A percentile compares a stretch with the other conserved stretches of the same genome.
Evolutionary conservation across 2,329 filamentous ascomycete genomes (phyloP).

Genomic region (Alternaria postmessia): DNA sequence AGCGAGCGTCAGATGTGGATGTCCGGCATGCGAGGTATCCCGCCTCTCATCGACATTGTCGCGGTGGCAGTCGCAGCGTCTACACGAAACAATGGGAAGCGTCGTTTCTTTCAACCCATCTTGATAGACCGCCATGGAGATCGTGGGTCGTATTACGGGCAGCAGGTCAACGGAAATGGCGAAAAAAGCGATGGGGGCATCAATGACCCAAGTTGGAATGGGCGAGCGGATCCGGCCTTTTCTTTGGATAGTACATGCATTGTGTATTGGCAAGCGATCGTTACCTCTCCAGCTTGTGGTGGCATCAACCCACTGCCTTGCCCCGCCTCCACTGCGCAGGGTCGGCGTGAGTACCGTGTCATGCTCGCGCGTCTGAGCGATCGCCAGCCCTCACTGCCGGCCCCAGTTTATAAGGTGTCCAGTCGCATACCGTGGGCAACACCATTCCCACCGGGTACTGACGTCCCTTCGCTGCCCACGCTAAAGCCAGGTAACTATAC

Average conservation of each 20-base stretch:
- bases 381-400: conserved; percentile 36
- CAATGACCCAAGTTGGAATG: conserved; percentile 61
- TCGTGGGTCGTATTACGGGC: conserved; percentile 56
- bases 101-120: conserved; percentile 58
- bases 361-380: conserved; percentile 54
- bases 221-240: conserved; percentile 55
- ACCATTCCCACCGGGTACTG: conserved; percentile 36
- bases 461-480: neutral
- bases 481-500: conserved; percentile 18
- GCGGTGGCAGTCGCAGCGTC: conserved; percentile 40
- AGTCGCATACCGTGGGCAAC: conserved; percentile 49
- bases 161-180: conserved; percentile 50
- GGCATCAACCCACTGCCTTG: conserved; percentile 56
- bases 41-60: conserved; percentile 52
- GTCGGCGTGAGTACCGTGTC: conserved; percentile 51
- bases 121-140: conserved; percentile 58
- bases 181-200: conserved; percentile 23
- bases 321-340: conserved; percentile 50
- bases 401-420: conserved; percentile 34
- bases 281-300: conserved; percentile 54
- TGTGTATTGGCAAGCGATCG: conserved; percentile 54
- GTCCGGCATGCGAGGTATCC: conserved; percentile 53
- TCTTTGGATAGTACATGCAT: conserved; percentile 55
- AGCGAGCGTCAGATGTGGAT: conserved; percentile 55
- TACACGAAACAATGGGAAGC: conserved; percentile 56